Evolutionary conservation across 495 filamentous ascomycete genomes (phyloP), one percentile per base, ranked within the genome.

Genomic region (Talaromyces ruber): DNA sequence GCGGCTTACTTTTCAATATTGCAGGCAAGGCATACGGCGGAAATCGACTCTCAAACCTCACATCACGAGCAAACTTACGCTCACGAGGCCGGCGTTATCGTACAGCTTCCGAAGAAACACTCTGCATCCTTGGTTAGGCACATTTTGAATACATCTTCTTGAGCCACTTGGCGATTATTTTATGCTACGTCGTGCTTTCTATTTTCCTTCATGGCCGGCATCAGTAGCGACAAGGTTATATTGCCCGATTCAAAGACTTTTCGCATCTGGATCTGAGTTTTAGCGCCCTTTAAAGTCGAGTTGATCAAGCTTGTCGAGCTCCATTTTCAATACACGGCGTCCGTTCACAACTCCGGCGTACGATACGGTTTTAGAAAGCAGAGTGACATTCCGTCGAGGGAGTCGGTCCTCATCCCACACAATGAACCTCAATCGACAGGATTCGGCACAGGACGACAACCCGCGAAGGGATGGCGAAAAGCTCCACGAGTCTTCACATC

Each of bases 401-500:
- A 54, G 50, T 52, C 21, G 50, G 50, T 26, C 18, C 50, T 52
- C 21, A 54, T 50, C 30, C 28, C 25, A 21, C 59, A 60, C 37
- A 51, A 60, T 60, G 59, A 60, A 45, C 43, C 59, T 60, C 59
- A 34, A 60, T 32, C 59, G 37, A 18, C 59, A 52, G 9, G 43
- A 60, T 60, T 52, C 59, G 29, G 43, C 26, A 12, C 59, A 34
- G 43, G 26, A 18, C 39, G 43, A 51, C 11, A 32, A 60, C 11
- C 28, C 30, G 18, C 18, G 39, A 50, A 28, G 59, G 24, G 26
- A 51, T 30, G 24, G 43, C 43, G 43, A 30, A 30, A 39, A 52
- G 28, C 26, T 60, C 9, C 51, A 71, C 67, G 64, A 66, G 45
- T 45, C 59, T 29, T 22, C 63, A 16, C 39, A 34, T 16, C 58